phyloP scores from a whole-genome alignment of 495 filamentous ascomycete species.

The Extremus antarcticus region DNA sequence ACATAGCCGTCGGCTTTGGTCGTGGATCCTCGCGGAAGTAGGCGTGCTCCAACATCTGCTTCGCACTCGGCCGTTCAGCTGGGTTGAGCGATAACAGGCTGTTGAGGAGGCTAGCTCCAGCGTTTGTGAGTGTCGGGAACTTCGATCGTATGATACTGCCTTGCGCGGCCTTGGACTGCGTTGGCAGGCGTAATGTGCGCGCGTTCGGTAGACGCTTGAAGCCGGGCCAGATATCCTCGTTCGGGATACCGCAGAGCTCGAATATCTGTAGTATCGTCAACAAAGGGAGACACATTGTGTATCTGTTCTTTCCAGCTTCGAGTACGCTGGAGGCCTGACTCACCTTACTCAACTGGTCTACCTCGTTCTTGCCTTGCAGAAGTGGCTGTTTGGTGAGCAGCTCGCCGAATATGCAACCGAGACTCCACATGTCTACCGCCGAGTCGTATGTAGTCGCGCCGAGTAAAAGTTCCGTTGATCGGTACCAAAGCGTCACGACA shows the following conservation, averaged over 20 bases:
- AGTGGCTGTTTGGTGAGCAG: conserved; percentile 73
- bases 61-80: conserved; percentile 53
- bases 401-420: conserved; percentile 95
- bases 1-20: conserved; percentile 65
- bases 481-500: conserved; percentile 96
- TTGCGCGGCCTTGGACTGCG: conserved; percentile 12
- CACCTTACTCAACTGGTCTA: conserved; percentile 64
- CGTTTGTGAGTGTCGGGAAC: conserved; percentile 71
- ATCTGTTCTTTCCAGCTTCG: conserved; percentile 18
- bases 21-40: conserved; percentile 87
- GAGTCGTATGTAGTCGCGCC: conserved; percentile 65
- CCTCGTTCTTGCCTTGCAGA: conserved; percentile 87
- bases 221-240: conserved; percentile 71
- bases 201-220: conserved; percentile 88
- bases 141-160: conserved; percentile 46
- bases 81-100: conserved; percentile 69
- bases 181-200: conserved; percentile 67
- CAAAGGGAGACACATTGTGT: background rate
- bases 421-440: conserved; percentile 86
- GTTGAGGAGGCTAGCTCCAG: conserved; percentile 59
- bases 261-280: conserved; percentile 50
- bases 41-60: conserved; percentile 59
- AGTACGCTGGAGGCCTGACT: conserved; percentile 5
- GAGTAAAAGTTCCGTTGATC: conserved; percentile 79
- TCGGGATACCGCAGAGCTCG: conserved; percentile 80